Percentiles rank a stretch among this genome's conserved stretches.
Conservation (phyloP, 2,329 filamentous ascomycete species). For the Metarhizium humberi region DNA sequence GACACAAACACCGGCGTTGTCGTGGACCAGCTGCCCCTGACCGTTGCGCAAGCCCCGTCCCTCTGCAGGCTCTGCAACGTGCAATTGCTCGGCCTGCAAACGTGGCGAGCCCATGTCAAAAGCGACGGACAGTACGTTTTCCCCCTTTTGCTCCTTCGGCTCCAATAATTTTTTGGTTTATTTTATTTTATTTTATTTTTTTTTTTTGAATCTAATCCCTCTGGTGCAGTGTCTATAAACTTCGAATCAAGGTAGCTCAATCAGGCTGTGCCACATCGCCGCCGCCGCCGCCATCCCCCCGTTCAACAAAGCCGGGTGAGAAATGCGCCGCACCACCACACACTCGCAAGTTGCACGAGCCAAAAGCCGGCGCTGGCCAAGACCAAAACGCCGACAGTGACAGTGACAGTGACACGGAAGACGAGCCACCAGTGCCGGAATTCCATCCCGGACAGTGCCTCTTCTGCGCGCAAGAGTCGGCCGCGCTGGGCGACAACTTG, state of each 20-base stretch:
- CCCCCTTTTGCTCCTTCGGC: background rate
- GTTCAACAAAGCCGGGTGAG: background rate
- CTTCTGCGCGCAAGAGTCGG: constrained; percentile 27
- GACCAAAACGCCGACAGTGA: constrained; percentile 1
- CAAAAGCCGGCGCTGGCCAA: background rate
- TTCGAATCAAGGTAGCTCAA: constrained; percentile 13
- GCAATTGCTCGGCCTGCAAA: background rate
- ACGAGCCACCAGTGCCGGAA: constrained; percentile 1
- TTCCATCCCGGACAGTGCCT: constrained; percentile 27
- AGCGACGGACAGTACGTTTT: background rate
- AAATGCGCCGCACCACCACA: background rate
- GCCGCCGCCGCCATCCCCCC: constrained; percentile 7
- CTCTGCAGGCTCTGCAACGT: background rate
- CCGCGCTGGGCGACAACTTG: constrained; percentile 26
- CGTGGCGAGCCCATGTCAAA: background rate
- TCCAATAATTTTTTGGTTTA: background rate
- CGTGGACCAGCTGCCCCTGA: background rate
- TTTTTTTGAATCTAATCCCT: background rate
- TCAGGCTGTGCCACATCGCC: constrained; percentile 8
- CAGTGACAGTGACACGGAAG: constrained; percentile 1
- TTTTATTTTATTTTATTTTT: no score
- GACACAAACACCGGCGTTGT: background rate
- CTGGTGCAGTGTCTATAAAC: constrained; percentile 13
- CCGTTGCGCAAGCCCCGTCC: background rate
- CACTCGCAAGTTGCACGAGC: background rate